Evolutionary conservation across 352 stramenopile genomes (phyloP), one percentile per base, ranked within the genome.

Genomic region (Plasmopara halstedii): DNA sequence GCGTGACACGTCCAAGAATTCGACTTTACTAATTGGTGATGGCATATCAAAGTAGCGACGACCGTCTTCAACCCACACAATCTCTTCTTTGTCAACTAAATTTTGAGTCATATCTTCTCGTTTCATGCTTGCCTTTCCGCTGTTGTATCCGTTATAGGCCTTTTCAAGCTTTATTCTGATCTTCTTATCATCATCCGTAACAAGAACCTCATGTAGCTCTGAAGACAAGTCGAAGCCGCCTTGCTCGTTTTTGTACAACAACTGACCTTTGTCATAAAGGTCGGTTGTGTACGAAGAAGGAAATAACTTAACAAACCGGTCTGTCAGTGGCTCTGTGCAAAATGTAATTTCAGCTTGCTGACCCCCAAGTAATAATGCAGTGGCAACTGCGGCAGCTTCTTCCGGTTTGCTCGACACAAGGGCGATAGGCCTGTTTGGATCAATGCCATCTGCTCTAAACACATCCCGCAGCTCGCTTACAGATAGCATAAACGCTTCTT

Each of bases 11-110:
- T 77, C 65, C 26, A 93, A 46, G 33, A 93, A 93, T 29, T 75
- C 61, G 13, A 33, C 18, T 49, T 88, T 90, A 26, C 49, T 79
- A 36, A 93, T 58, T 35, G 74, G 72, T 14, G 51, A 63, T 14
- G 81, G 81, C 78, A 93, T 90, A 25, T 88, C 79, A 51, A 93
- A 93, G 50, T 85, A 93, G 2, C 66, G 69, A 14, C 70, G 62
- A 3, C 67, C 70, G 22, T 77, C 57, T 18, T 72, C 62, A 25
- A 72, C 38, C 70, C 68, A 84, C 19, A 85, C 72, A 10, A 77
- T 54, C 13, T 83, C 62, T 21, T 66, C 42, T 15, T 57, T 55
- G 21, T 62, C 53, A 27, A 44, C 46, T 13, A 58, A 36, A 27
- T 67, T 27, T 8, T 67, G 45, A 5, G 62, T 20, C 14, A 46